Evolutionary conservation across 345 rosid species (phyloP), one percentile per base, ranked within the genome.

Genomic region (Acer campestre): DNA sequence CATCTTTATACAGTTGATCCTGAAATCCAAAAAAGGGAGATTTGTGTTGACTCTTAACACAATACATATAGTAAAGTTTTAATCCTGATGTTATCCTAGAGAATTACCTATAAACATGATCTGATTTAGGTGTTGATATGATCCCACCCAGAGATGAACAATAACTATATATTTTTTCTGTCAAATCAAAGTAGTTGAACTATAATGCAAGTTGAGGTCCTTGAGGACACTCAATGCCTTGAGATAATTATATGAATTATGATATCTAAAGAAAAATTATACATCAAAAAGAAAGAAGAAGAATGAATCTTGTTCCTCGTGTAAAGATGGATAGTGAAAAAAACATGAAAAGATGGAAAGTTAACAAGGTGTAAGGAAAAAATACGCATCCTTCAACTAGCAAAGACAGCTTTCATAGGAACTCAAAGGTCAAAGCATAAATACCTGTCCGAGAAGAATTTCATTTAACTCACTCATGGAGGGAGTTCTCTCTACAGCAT

Each of bases 381-480:
- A 78, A 67, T 29, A 67, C 25, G 51, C 71, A 68, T 31, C 59
- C 55, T 64, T 68, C 67, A 23, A 29, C 59, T 76, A 18, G 49
- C 67, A 42, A 68, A 27, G 64, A 76, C 56, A 59, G 40, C 61
- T 23, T 31, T 23, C 23, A 61, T 44, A 71, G 20, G n/a, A 67
- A 13, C 68, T 35, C 64, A 40, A 53, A 65, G 71, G 64, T 25
- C 64, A 40, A 53, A 65, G 71, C 63, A 76, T 29, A 81, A 56
- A 46, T 89, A 94, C 98, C 95, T 94, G 97, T 48, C 95, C 90
- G 69, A 94, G 90, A 76, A 94, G 91, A 75, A 94, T 89, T 85
- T 95, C 98, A 88, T 85, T 95, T 84, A 95, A 81, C 87, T 92
- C 98, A 20, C 99, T 95, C 99, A 93, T 91, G 71, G 98, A 93